Evolutionary conservation across 257 asterid genomes (phyloP).

Genomic region (Haberlea rhodopensis): DNA sequence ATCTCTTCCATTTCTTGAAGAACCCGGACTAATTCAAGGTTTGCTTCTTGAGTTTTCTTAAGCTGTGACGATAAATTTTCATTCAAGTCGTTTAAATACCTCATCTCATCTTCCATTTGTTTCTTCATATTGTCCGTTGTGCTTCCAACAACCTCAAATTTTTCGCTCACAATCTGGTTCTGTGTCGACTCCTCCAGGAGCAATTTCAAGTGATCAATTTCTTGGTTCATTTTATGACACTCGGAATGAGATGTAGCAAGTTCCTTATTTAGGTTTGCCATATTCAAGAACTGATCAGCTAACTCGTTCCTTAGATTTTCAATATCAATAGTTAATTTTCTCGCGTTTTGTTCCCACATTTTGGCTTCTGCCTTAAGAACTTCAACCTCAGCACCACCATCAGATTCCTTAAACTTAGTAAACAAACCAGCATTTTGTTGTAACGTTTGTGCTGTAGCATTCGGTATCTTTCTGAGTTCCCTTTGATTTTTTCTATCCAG

Average conservation of each 20-base stretch:
- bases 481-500: slow-evolving; percentile 27
- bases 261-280: slow-evolving; percentile 27
- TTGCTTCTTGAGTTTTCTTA: slow-evolving; percentile 47
- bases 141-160: slow-evolving; percentile 20
- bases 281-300: slow-evolving; percentile 28
- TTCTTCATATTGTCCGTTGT: slow-evolving; percentile 20
- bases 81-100: slow-evolving; percentile 36
- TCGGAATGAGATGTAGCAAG: slow-evolving; percentile 32
- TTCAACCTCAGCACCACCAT: slow-evolving; percentile 26
- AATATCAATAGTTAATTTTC: slow-evolving; percentile 30
- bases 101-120: slow-evolving; percentile 38
- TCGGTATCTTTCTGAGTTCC: slow-evolving; percentile 30
- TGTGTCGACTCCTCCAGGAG: slow-evolving; percentile 25
- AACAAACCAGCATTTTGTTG: slow-evolving; percentile 30
- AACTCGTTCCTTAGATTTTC: slow-evolving; percentile 41
- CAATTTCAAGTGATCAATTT: slow-evolving; percentile 35
- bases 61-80: slow-evolving; percentile 32
- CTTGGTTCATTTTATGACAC: slow-evolving; percentile 29
- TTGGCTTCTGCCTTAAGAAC: slow-evolving; percentile 45
- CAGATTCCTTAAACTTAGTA: slow-evolving; percentile 25
- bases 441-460: slow-evolving; percentile 25
- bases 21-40: slow-evolving; percentile 38
- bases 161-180: slow-evolving; percentile 26
- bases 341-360: slow-evolving; percentile 49
- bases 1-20: slow-evolving; percentile 57